A percentile compares a stretch with the other conserved stretches of the same genome.
These are phyloP conservation scores for Aspergillus sp. DNA, from an alignment of 2,329 filamentous ascomycete genomes.

Conservation along the genomic window DNA sequence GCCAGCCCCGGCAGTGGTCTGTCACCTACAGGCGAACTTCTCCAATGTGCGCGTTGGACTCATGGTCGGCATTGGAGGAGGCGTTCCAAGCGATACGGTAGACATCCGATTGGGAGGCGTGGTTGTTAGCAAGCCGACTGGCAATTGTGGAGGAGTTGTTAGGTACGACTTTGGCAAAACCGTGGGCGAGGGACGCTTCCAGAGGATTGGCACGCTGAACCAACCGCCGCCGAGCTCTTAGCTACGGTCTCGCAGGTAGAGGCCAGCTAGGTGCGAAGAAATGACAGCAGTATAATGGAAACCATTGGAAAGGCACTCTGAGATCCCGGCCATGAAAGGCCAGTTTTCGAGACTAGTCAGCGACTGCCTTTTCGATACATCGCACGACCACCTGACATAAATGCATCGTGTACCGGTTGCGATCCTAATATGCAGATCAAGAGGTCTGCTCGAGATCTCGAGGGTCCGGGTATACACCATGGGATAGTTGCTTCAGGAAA, in stretches of 20 bases:
- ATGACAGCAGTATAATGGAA: not conserved
- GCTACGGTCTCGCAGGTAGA: constrained; percentile 1
- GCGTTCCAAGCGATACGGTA: constrained; percentile 29
- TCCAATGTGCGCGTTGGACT: constrained; percentile 27
- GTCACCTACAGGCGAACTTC: constrained; percentile 29
- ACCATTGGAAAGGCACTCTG: not conserved
- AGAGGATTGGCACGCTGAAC: constrained; percentile 9
- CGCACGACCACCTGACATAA: no score
- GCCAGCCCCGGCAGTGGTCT: not conserved
- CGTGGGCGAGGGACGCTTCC: not conserved
- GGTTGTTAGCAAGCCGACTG: constrained; percentile 7
- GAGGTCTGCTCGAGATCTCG: not conserved
- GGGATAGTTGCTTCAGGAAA: constrained; percentile 8
- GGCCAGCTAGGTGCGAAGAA: not conserved
- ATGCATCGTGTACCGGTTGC: not conserved
- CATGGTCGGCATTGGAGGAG: constrained; percentile 38
- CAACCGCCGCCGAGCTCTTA: constrained; percentile 5
- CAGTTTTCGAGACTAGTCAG: not conserved
- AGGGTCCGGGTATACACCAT: not conserved
- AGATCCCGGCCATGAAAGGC: not conserved
- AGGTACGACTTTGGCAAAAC: constrained; percentile 13
- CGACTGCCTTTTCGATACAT: no score
- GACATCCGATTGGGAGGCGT: constrained; percentile 8
- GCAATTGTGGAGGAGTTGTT: not conserved
- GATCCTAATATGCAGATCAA: not conserved